Base-by-base conservation (phyloP, 1,139 yeast species). In the Meyerozyma smithsonii region DNA sequence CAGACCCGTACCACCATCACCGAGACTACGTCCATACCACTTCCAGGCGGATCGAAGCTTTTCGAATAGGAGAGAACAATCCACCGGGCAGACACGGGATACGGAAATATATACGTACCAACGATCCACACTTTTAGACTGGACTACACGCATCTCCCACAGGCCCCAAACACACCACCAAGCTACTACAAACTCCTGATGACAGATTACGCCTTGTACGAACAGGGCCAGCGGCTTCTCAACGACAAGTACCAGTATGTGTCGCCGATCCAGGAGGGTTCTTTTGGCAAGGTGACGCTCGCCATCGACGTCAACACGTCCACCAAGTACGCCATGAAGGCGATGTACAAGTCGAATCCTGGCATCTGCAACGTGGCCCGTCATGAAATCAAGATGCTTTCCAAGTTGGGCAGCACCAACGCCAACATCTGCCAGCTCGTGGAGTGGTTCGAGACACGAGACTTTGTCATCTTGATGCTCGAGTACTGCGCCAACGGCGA, bases 401-500 rank as follows among this genome's bases (percentile, higher is more conserved):
- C 55, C 28, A 55, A 54, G 40, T 55, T 76, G 36, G 58, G 60
- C 24, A 50, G 52, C 34, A 66, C 61, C 17, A 65, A 68, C 51
- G 55, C 54, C 19, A 62, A 71, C 52, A 64, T 75, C 33, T 74
- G 79, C 50, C 71, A 69, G 48, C 52, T 76, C 38, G 42, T 70
- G 24, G 71, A 70, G 39, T 53, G 57, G 36, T 72, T 74, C 48
- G 74, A 71, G 43, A 64, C 75, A 18, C 56, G 55, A 20, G 58
- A 65, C 36, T 70, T 63, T 41, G 60, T 67, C 35, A 63, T 72
- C 21, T 51, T 76, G 47, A 74, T 74, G 14, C 59, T 76, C 47
- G 81, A 76, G 50, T 75, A 66, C 51, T 73, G 78, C 46, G 61
- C 66, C 28, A 61, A 66, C 32, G 79, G 80, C 30, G 81, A 74